Conservation (phyloP, 139 green algal species). For the Pycnococcus provasolii region DNA sequence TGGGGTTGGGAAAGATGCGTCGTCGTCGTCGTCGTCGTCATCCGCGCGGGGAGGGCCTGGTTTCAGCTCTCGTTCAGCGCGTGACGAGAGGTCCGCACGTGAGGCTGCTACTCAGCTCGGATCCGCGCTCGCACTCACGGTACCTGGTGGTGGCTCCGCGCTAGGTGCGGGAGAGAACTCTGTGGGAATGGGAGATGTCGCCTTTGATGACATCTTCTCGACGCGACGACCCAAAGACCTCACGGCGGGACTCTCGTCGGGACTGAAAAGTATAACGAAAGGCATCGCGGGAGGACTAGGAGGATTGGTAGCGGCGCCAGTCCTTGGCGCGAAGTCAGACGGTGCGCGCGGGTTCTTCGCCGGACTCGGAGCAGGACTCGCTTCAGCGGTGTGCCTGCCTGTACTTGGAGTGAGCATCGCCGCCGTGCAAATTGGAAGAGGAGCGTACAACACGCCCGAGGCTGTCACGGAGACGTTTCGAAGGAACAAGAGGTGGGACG, state of each 20-base stretch:
- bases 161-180: too few species aligned
- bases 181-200: neutral
- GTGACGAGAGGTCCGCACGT: too few species aligned
- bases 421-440: constrained; percentile 37
- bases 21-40: too few species aligned
- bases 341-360: constrained; percentile 62
- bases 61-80: too few species aligned
- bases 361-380: constrained; percentile 51
- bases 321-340: constrained; percentile 50
- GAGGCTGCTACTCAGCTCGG: too few species aligned
- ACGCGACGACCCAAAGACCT: constrained; percentile 8
- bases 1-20: too few species aligned
- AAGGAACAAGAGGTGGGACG: constrained; percentile 60
- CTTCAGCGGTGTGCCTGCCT: constrained; percentile 62
- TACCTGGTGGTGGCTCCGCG: too few species aligned
- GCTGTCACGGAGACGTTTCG: constrained; percentile 39
- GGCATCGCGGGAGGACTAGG: constrained; percentile 1
- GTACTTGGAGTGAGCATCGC: constrained; percentile 60
- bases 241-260: constrained; percentile 4
- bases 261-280: constrained; percentile 18
- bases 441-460: constrained; percentile 62
- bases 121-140: too few species aligned
- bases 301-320: constrained; percentile 53
- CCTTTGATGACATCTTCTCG: constrained; percentile 18
- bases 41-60: too few species aligned